phyloP scores from a whole-genome alignment of 2,329 filamentous ascomycete species.

The Parasarocladium wereldwijsianum region DNA sequence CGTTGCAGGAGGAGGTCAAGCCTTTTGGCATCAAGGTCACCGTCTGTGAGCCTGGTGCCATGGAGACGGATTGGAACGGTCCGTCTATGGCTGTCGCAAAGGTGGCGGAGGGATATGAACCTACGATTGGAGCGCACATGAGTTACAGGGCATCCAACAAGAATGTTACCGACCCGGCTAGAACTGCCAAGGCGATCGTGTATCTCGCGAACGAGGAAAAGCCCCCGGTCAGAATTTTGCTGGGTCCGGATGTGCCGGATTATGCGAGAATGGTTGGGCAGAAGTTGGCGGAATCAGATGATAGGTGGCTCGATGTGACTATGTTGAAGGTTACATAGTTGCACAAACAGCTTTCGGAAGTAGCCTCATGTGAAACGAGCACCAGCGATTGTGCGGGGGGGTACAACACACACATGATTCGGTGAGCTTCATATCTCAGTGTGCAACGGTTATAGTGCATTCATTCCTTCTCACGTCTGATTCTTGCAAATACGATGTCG shows the following conservation, averaged over 20 bases:
- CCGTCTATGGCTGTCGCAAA: conserved; percentile 12
- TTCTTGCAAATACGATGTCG: conserved; percentile 13
- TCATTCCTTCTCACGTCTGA: no score
- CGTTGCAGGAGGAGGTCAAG: conserved; percentile 18
- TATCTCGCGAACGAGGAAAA: conserved; percentile 12
- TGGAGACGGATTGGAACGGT: conserved; percentile 24
- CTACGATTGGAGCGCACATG: conserved; percentile 18
- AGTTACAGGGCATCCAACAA: conserved; percentile 1
- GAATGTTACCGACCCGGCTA: conserved; percentile 5
- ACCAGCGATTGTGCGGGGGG: no score
- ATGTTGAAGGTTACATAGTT: conserved; percentile 12
- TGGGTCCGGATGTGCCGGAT: conserved; percentile 15
- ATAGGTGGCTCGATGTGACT: conserved; percentile 14
- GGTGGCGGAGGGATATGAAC: conserved; percentile 19
- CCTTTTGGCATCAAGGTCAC: conserved; percentile 23
- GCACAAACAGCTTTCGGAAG: no score
- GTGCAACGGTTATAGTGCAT: no score
- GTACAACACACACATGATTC: no score
- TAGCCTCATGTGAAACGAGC: no score
- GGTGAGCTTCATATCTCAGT: no score
- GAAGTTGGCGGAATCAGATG: conserved; percentile 14
- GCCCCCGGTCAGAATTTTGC: conserved; percentile 16
- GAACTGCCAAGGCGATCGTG: conserved; percentile 15
- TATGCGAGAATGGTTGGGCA: conserved; percentile 9
- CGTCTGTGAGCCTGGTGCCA: conserved; percentile 23